A percentile compares a stretch with the other conserved stretches of the same genome.
These are phyloP conservation scores for Populus trichocarpa DNA, from an alignment of 441 rosid species.

Conservation along the genomic window DNA sequence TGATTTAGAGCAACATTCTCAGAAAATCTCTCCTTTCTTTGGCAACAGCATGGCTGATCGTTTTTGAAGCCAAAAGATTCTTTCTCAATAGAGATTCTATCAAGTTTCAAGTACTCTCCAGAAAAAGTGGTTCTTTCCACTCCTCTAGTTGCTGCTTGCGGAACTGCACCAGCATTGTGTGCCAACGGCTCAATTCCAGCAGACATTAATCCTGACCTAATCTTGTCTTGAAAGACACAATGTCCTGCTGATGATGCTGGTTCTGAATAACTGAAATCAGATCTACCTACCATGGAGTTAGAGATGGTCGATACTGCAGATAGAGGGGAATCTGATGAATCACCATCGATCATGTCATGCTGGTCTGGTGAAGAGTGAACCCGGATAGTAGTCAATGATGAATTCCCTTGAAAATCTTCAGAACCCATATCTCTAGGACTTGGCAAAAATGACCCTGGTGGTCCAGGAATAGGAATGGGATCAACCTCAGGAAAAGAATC, in stretches of 20 bases:
- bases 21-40: constrained; percentile 59
- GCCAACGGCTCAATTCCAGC: constrained; percentile 30
- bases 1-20: constrained; percentile 39
- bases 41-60: constrained; percentile 87
- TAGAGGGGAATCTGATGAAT: constrained; percentile 74
- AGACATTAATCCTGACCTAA: constrained; percentile 32
- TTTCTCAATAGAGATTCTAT: constrained; percentile 42
- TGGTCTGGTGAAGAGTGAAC: constrained; percentile 72
- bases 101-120: constrained; percentile 32
- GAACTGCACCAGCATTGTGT: constrained; percentile 33
- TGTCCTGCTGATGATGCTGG: constrained; percentile 33
- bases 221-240: constrained; percentile 33
- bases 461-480: constrained; percentile 95
- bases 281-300: constrained; percentile 43
- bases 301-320: constrained; percentile 69
- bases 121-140: constrained; percentile 36
- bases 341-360: constrained; percentile 45
- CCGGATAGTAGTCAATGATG: constrained; percentile 67
- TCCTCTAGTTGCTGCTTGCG: constrained; percentile 26
- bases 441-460: constrained; percentile 92
- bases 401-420: constrained; percentile 76
- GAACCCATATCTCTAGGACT: constrained; percentile 88
- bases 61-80: constrained; percentile 43
- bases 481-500: constrained; percentile 72
- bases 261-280: constrained; percentile 32